These are phyloP conservation scores for Fraxinus xanthoxyloides DNA, from an alignment of 305 asterid species.

Conservation along the genomic window DNA sequence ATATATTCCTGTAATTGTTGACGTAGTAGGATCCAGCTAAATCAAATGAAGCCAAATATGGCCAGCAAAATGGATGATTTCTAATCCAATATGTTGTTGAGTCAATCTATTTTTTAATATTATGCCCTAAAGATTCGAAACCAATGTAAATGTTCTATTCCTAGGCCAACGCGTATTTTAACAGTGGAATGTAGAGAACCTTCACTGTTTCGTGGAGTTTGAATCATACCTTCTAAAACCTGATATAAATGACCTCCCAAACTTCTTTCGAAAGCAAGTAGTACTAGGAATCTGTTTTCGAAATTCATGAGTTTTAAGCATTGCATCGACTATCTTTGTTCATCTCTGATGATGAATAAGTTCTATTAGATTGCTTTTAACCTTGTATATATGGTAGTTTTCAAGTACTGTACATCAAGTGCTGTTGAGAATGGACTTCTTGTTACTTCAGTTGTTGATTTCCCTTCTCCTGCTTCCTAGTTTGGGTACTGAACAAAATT, in stretches of 20 bases:
- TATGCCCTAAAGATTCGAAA: no score
- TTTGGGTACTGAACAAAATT: not conserved
- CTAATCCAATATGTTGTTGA: no score
- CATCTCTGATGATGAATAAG: no score
- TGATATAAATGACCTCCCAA: not conserved
- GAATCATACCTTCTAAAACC: not conserved
- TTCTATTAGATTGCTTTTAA: no score
- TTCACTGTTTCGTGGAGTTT: not conserved
- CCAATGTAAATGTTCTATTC: not conserved
- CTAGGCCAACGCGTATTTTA: not conserved
- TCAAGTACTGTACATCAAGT: not conserved
- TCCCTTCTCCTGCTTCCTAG: constrained; percentile 23
- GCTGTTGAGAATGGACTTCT: constrained; percentile 13
- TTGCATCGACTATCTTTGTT: not conserved
- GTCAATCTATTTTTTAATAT: no score
- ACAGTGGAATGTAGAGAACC: not conserved
- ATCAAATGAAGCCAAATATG: no score
- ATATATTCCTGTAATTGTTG: no score
- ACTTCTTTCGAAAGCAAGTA: not conserved
- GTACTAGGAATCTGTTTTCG: not conserved
- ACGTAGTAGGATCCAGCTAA: no score
- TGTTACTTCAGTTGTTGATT: not conserved
- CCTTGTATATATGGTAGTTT: no score
- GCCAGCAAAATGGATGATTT: no score
- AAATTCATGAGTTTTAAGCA: not conserved